Evolutionary conservation across 1,284 basidiomycete species (phyloP), one percentile per base, ranked within the genome.

Genomic region (Cutaneotrichosporon cutaneum): DNA sequence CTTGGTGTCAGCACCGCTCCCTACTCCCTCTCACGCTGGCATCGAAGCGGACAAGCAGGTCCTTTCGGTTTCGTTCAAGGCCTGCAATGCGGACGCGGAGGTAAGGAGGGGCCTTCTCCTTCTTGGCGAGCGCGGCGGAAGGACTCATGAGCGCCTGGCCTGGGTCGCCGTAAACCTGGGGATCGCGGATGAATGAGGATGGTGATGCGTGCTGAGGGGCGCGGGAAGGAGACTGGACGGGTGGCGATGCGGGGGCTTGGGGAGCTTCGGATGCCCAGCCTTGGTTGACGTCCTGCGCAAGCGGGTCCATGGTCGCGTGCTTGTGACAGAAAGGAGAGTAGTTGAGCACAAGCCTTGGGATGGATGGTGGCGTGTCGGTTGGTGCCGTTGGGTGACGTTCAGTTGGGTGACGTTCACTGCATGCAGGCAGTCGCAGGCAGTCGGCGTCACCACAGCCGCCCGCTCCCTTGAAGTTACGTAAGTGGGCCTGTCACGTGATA

Each of bases 1-100:
- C 94, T 96, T 74, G 18, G 14, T 5, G 52, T 62, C 35, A 62
- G 61, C 47, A 22, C 6, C 18, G 47, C 13, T 3, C 22, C 16
- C 21, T 4, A 14, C 11, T 21, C 26, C 21, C 6, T 79, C 85
- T 71, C 66, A 93, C 94, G 83, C 94, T 92, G 18, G 92, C 92
- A 79, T 97, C 94, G 66, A 96, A 87, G 70, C 91, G 88, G 75
- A 97, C 83, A 70, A 96, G 85, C 59, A 94, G 88, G 73, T 97
- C 94, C 72, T 93, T 86, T 76, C 92, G 84, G 81, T 96, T 96
- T 79, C 94, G 86, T 80, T 97, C 94, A 71, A 97, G 79, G 16
- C 88, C 89, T 13, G 90, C 90, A 64, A 97, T 89, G 72, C 92
- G 84, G 52, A 94, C 89, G 70, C 90, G 85, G 66, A 96, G 83